Evolutionary conservation across 805 yeast species (phyloP).

Genomic region (Kazachstania viticola): DNA sequence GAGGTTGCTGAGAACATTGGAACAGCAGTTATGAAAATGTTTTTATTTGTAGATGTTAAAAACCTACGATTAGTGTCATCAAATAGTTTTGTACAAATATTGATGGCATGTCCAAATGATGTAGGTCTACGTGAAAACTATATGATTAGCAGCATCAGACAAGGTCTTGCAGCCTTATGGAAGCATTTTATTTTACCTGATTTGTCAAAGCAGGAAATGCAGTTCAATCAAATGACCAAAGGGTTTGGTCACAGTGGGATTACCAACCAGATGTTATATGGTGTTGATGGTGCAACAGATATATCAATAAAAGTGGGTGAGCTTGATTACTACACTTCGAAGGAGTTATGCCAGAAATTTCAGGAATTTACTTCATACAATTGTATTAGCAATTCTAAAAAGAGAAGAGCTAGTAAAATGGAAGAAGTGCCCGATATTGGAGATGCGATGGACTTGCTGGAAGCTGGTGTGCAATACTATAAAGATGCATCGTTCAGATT

Average conservation of each 20-base stretch:
- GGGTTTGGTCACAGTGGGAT: not conserved
- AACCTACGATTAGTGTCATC: not conserved
- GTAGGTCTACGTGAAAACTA: not conserved
- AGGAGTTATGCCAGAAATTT: not conserved
- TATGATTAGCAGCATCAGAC: not conserved
- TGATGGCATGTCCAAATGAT: not conserved
- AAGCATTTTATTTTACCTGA: not conserved
- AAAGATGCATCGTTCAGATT: too few relatives aligned
- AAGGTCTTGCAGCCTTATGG: not conserved
- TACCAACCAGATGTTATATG: not conserved
- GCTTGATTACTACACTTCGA: not conserved
- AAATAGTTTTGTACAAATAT: too few relatives aligned
- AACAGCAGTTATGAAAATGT: not conserved
- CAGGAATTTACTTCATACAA: not conserved
- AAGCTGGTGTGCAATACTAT: too few relatives aligned
- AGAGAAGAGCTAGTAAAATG: too few relatives aligned
- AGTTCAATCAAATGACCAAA: too few relatives aligned
- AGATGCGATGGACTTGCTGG: too few relatives aligned
- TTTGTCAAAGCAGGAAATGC: too few relatives aligned
- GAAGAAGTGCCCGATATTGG: too few relatives aligned
- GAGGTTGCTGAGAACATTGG: not conserved
- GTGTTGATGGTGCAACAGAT: not conserved
- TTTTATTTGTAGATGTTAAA: not conserved
- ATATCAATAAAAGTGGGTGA: not conserved
- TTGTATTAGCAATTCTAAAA: too few relatives aligned